These are phyloP conservation scores for Starmerella cellae DNA, from an alignment of 805 yeast species.

Conservation along the genomic window DNA sequence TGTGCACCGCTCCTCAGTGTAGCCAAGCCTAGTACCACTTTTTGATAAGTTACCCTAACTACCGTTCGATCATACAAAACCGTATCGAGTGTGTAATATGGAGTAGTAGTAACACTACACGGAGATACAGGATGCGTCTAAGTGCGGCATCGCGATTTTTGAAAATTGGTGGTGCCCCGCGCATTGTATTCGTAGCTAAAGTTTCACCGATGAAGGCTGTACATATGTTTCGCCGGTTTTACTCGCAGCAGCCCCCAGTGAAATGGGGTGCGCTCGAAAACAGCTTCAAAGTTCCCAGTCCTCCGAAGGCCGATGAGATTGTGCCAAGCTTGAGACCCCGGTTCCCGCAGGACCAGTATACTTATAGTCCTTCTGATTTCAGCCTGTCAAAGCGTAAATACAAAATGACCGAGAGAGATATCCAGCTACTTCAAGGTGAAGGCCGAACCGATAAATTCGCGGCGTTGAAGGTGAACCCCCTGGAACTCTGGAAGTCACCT, in stretches of 20 bases:
- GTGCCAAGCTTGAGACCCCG: conserved; percentile 21
- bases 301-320: conserved; percentile 6
- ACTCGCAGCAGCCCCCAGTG: conserved; percentile 2
- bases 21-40: no score
- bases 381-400: conserved; percentile 39
- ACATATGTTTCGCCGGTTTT: not conserved
- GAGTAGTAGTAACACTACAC: no score
- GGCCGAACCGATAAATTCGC: conserved; percentile 17
- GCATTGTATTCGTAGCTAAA: not conserved
- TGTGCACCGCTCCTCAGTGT: no score
- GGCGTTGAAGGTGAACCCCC: conserved; percentile 37
- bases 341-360: conserved; percentile 36
- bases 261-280: conserved; percentile 3
- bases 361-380: conserved; percentile 76
- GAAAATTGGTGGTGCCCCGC: not conserved
- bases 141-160: no score
- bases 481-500: conserved; percentile 61
- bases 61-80: no score
- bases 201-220: not conserved
- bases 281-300: conserved; percentile 1
- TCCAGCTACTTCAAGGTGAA: conserved; percentile 4
- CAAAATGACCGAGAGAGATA: conserved; percentile 30
- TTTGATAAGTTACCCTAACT: no score
- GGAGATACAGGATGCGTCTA: no score
- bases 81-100: no score